Evolutionary conservation across 1,284 basidiomycete species (phyloP), one percentile per base, ranked within the genome.

Genomic region (Sanghuangporus sanghuang): DNA sequence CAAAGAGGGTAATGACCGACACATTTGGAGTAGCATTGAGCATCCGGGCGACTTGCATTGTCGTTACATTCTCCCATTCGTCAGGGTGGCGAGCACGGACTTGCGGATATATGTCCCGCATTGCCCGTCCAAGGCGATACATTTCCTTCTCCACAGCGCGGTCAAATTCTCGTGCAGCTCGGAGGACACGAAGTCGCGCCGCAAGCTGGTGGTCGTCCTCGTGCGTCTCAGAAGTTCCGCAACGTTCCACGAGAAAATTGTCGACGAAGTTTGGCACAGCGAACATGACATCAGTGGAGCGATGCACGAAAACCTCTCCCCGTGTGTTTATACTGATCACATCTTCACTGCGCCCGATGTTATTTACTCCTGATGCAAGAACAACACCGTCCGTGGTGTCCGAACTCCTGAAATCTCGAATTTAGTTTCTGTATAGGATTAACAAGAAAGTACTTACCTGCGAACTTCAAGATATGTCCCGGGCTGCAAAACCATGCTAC

Each of bases 401-500:
- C 44, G 76, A 70, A 68, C 81, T 82, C 67, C 86, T 89, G 36
- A 57, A 12, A 57, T 36, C 35, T 27, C 14, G 36, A 6, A 2
- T 16, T 54, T 7, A 38, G 53, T 14, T 35, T 52, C 32, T 2
- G 14, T 36, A n/a, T 23, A 63, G n/a, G 36, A 3, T 52, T 27
- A 27, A 46, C 49, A 65, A 3, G 61, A 40, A 42, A 18, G 49
- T 46, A 11, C 80, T 62, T 67, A 85, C 87, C 81, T 81, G 66
- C 87, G 78, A 39, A 85, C 70, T 67, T 89, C 87, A 35, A 89
- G 75, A 59, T 87, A 84, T 16, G 84, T 78, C 0, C 87, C 87
- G 2, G 78, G 78, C 49, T 70, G 63, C 50, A 75, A 53, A 16
- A 9, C 35, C 6, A 21, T 18, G 7, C 48, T 60, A 14, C 21